A percentile compares a stretch with the other conserved stretches of the same genome.
phyloP scores from a whole-genome alignment of 2,329 filamentous ascomycete species.

The Scedosporium boydii region DNA sequence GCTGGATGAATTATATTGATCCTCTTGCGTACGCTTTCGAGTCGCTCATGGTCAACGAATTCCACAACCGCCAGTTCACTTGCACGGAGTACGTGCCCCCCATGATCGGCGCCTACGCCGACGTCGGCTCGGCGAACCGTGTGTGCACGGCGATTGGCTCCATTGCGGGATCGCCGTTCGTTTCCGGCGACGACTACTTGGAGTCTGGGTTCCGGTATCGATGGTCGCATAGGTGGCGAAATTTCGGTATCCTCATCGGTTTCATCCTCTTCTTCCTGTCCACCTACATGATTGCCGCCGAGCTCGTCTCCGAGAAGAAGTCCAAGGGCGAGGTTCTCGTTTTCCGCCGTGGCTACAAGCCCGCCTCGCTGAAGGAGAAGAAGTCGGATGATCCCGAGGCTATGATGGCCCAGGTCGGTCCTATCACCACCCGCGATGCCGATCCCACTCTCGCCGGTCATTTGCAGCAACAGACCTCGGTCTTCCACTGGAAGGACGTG shows the following conservation, averaged over 20 bases:
- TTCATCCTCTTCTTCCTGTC: slow-evolving; percentile 54
- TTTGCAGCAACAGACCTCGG: slow-evolving; percentile 52
- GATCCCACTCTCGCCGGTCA: slow-evolving; percentile 28
- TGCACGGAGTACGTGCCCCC: slow-evolving; percentile 39
- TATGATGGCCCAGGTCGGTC: slow-evolving; percentile 38
- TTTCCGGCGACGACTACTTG: slow-evolving; percentile 52
- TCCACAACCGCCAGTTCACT: slow-evolving; percentile 51
- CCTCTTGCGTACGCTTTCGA: slow-evolving; percentile 76
- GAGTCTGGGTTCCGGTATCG: slow-evolving; percentile 45
- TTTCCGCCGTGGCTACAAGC: slow-evolving; percentile 60
- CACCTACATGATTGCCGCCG: slow-evolving; percentile 55
- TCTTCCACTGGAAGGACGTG: slow-evolving; percentile 81
- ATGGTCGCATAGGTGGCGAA: slow-evolving; percentile 55
- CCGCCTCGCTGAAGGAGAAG: slow-evolving; percentile 49
- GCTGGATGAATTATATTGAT: slow-evolving; percentile 76
- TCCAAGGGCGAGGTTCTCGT: slow-evolving; percentile 70
- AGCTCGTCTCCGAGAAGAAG: slow-evolving; percentile 56
- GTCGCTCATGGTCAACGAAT: slow-evolving; percentile 75
- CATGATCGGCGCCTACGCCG: slow-evolving; percentile 24
- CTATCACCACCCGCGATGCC: slow-evolving; percentile 33
- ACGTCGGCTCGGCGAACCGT: slow-evolving; percentile 26
- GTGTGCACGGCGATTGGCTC: slow-evolving; percentile 54
- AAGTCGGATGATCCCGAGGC: slow-evolving; percentile 52
- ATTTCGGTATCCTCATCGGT: slow-evolving; percentile 59
- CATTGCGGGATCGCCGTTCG: slow-evolving; percentile 35